A percentile compares a stretch with the other conserved stretches of the same genome.
Conservation (phyloP, 371 early-diverging fungal species). For the Lichtheimia ramosa region DNA sequence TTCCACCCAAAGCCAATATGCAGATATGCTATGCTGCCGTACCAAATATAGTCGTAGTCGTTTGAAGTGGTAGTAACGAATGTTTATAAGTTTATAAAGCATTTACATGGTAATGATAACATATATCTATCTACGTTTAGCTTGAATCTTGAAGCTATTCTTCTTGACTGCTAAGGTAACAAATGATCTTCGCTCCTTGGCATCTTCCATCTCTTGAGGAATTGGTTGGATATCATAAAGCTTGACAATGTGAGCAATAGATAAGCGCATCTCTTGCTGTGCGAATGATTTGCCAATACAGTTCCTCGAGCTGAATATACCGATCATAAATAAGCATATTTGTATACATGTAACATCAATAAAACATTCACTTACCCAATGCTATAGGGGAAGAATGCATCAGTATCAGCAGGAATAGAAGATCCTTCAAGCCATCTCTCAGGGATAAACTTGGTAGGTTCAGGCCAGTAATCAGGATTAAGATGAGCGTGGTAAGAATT, state of each 20-base stretch:
- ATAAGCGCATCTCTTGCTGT: slow-evolving; percentile 49
- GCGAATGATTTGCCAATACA: slow-evolving; percentile 55
- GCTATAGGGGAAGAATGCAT: slow-evolving; percentile 41
- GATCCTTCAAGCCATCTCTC: slow-evolving; percentile 32
- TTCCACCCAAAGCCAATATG: slow-evolving; percentile 2
- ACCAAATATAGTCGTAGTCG: background rate
- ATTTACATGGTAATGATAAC: no score
- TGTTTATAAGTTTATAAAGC: no score
- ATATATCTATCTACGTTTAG: slow-evolving; percentile 9
- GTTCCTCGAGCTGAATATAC: slow-evolving; percentile 32
- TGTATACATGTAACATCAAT: no score
- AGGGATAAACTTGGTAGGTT: slow-evolving; percentile 23
- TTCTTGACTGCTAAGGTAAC: slow-evolving; percentile 25
- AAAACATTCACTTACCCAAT: slow-evolving; percentile 19
- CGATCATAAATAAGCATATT: no score
- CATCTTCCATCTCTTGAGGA: slow-evolving; percentile 19
- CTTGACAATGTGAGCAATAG: slow-evolving; percentile 33
- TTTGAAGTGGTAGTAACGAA: no score
- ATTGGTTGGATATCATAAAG: slow-evolving; percentile 26
- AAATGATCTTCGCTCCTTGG: slow-evolving; percentile 22
- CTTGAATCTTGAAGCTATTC: slow-evolving; percentile 22
- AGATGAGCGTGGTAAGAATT: slow-evolving; percentile 20
- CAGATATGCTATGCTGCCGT: slow-evolving; percentile 1
- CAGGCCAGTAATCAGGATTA: slow-evolving; percentile 24
- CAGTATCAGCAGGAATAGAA: slow-evolving; percentile 13